Evolutionary conservation across 31 red algal species (phyloP), one percentile per base, ranked within the genome.

Genomic region (Bonnemaisonia californica): DNA sequence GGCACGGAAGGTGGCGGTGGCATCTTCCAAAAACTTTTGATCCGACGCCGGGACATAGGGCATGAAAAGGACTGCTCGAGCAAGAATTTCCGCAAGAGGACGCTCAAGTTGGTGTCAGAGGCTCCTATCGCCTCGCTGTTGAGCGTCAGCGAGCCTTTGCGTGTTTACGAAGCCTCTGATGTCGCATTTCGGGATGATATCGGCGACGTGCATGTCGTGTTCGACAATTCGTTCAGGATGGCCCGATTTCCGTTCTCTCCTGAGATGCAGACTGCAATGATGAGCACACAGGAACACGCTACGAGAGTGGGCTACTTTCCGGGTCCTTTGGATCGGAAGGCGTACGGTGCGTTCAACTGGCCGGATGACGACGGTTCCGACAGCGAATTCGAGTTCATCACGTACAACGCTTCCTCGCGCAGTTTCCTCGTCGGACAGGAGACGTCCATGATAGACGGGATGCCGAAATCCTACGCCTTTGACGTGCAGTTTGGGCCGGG

Each of bases 151-250:
- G 26, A 37, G 37, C 26, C 57, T 81, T n/a, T 28, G 26, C 28
- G 69, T 45, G n/a, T 89, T 61, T 51, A 11, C 69, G 85, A 89
- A 62, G 85, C 69, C 23, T 89, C 85, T 0, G 85, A 80, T 18
- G 56, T 89, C 32, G 67, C 48, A 21, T 54, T 62, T 1, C 33
- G 36, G 22, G 61, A 48, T 33, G 64, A 65, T 24, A 41, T 47
- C 11, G 51, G 39, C 12, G 67, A 71, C 19, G 3, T 73, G 1
- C 68, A 76, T 45, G 67, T 71, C 33, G 85, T 81, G 23, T 73
- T 89, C 31, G 85, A 89, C 68, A 89, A 89, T 41, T 71, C 58
- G 4, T 89, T 63, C 21, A 37, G 39, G 11, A 74, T 89, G 7
- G 35, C 40, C n/a, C 85, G 69, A 19, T 68, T 68, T 19, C 34